Base-by-base conservation (phyloP, 352 stramenopile species). In the Phytophthora fragariaefolia region DNA sequence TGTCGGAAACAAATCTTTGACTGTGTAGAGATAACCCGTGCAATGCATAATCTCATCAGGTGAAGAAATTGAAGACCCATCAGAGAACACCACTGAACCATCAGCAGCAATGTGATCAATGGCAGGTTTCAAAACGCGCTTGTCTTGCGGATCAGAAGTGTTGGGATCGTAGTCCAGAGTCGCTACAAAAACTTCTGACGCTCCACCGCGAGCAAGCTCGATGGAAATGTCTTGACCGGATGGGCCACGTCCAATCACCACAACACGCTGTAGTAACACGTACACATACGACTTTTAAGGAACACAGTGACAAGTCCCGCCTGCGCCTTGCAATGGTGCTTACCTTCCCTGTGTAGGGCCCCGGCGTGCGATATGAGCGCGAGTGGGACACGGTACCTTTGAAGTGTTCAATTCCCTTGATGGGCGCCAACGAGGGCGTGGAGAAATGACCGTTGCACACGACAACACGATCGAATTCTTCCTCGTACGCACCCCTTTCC, bases 391-490 rank as follows among this genome's bases (percentile, higher is more conserved):
- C 65, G 6, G 42, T 52, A 2, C 77, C 81, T 9, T 69, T 63
- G 26, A 76, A 90, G 61, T 85, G 48, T 50, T 93, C 81, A 18
- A 84, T 68, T 15, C 86, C 83, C 15, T 74, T 67, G 58, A 93
- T 89, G 2, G 34, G 27, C 2, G 76, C 70, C 18, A 76, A 74
- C 12, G 77, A 81, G 6, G 84, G 84, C 52, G 77, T 67, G 23
- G 84, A 81, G 38, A 95, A 95, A 52, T 95, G 86, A 26, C 86
- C 86, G 46, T 93, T 93, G 73, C 84, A 93, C 23, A 95, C 59
- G 8, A 95, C 63, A 12, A 95, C 61, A 36, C 90, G 88, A 79
- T 95, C 86, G 12, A 95, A 78, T 1, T 63, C 40, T 60, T 93
- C 86, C n/a, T 73, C 77, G 63, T 94, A 92, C 8, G 62, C 53